These are phyloP conservation scores for Mucuna pruriens DNA, from an alignment of 306 rosid genomes.

Conservation along the genomic window DNA sequence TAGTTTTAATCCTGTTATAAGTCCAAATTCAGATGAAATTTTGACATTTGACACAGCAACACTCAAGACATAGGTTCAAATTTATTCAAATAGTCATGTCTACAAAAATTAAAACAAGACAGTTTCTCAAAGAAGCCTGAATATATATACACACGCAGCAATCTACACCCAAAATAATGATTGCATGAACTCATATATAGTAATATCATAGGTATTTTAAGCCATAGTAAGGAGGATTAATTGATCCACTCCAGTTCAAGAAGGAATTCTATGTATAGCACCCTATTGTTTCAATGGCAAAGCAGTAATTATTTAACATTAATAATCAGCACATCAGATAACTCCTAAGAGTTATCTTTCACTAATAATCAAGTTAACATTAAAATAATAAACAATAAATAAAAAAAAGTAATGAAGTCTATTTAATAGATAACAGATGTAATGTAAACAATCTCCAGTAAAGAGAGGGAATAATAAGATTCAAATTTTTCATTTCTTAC, in stretches of 20 bases:
- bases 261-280: neutral
- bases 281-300: neutral
- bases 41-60: neutral
- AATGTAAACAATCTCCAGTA: neutral
- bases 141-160: neutral
- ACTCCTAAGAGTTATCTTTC: constrained; percentile 5
- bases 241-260: constrained; percentile 4
- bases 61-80: neutral
- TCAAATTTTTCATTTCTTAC: constrained; percentile 57
- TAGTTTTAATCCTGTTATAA: neutral
- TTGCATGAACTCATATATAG: constrained; percentile 3
- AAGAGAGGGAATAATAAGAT: neutral
- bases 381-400: constrained; percentile 3
- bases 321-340: neutral
- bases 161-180: constrained; percentile 9
- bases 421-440: neutral
- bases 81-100: neutral
- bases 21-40: neutral
- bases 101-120: neutral
- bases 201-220: constrained; percentile 6
- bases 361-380: neutral
- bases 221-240: neutral
- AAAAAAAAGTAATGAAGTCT: neutral
- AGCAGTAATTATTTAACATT: constrained; percentile 18
- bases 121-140: neutral